Evolutionary conservation across 768 basidiomycete genomes (phyloP).

Genomic region (Mycena haematopus): DNA sequence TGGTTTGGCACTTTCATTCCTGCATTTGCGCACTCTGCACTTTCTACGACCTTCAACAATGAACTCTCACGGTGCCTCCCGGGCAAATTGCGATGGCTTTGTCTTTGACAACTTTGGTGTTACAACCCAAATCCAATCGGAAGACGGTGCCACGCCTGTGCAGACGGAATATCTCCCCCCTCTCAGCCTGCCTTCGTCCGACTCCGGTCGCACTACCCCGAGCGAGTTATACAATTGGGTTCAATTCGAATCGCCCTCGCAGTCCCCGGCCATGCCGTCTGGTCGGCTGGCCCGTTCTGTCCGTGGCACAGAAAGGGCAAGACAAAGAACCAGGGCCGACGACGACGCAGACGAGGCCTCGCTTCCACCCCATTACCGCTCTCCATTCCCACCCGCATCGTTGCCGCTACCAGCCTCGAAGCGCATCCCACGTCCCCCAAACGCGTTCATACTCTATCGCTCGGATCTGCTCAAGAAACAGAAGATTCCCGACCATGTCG

Average conservation of each 20-base stretch:
- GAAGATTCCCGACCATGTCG: constrained; percentile 53
- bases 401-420: constrained; percentile 11
- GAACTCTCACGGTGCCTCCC: constrained; percentile 21
- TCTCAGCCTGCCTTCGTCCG: constrained; percentile 10
- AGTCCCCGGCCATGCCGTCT: constrained; percentile 8
- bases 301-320: constrained; percentile 25
- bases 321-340: constrained; percentile 15
- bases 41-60: constrained; percentile 23
- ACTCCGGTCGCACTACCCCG: constrained; percentile 8
- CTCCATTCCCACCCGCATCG: constrained; percentile 4
- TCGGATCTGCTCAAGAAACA: constrained; percentile 63
- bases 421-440: constrained; percentile 77
- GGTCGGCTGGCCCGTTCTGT: constrained; percentile 25
- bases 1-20: constrained; percentile 14
- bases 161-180: constrained; percentile 6
- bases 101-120: constrained; percentile 1
- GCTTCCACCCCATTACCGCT: constrained; percentile 15
- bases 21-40: constrained; percentile 8
- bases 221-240: constrained; percentile 19
- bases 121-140: constrained; percentile 15
- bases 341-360: background rate
- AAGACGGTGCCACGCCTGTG: background rate
- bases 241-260: constrained; percentile 3
- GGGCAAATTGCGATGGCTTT: background rate
- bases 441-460: constrained; percentile 86